Conservation (phyloP, 1,139 yeast species). For the Sugiyamaella japonica region DNA sequence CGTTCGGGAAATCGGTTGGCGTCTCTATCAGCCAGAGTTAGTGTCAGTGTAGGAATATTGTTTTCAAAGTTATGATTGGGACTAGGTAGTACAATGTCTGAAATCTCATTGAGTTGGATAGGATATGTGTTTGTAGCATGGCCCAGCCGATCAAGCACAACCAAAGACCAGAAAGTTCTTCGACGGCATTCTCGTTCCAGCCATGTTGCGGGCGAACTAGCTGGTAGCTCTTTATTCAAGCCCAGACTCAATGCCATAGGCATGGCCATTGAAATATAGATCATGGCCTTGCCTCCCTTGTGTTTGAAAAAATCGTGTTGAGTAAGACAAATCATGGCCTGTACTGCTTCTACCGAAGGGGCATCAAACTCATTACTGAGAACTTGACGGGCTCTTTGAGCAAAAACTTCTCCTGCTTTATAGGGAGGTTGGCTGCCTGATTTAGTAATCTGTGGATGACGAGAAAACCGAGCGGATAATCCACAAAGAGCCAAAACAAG, state of each 20-base stretch:
- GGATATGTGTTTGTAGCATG: conserved; percentile 41
- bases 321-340: conserved; percentile 40
- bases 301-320: conserved; percentile 42
- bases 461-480: conserved; percentile 41
- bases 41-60: conserved; percentile 35
- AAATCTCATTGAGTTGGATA: conserved; percentile 29
- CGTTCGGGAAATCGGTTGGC: conserved; percentile 26
- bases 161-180: conserved; percentile 42
- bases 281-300: conserved; percentile 41
- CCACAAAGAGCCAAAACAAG: conserved; percentile 42
- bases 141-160: conserved; percentile 41
- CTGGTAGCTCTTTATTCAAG: conserved; percentile 36
- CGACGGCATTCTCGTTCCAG: conserved; percentile 41
- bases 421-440: conserved; percentile 29
- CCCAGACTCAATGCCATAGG: conserved; percentile 42
- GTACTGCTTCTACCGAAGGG: conserved; percentile 42
- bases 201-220: conserved; percentile 34
- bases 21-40: conserved; percentile 31
- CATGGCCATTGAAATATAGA: conserved; percentile 41
- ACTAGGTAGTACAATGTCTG: conserved; percentile 39
- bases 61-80: conserved; percentile 36
- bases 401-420: conserved; percentile 40
- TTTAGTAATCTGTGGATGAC: conserved; percentile 34
- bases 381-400: conserved; percentile 35
- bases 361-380: conserved; percentile 39